A percentile compares a stretch with the other conserved stretches of the same genome.
These are phyloP conservation scores for Colletotrichum cordylinicola DNA, from an alignment of 2,329 filamentous ascomycete genomes.

Conservation along the genomic window DNA sequence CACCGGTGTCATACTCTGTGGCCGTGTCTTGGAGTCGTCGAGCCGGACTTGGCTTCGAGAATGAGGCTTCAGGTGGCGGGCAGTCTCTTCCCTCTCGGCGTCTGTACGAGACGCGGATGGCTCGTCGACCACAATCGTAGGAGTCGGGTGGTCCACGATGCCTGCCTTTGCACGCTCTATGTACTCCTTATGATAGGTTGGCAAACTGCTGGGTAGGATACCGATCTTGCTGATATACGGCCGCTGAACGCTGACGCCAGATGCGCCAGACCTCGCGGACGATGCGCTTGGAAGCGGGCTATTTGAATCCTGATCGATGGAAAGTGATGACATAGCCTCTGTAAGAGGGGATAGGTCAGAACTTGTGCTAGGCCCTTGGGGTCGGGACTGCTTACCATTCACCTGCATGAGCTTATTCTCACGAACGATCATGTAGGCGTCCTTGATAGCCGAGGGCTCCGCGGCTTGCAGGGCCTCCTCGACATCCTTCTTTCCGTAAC, in stretches of 20 bases:
- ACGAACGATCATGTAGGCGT: constrained; percentile 96
- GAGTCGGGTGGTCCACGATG: constrained; percentile 46
- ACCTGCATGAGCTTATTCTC: constrained; percentile 98
- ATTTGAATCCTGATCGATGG: constrained; percentile 38
- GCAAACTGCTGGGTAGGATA: constrained; percentile 88
- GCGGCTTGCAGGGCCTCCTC: constrained; percentile 90
- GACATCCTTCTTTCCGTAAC: constrained; percentile 93
- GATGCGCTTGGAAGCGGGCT: constrained; percentile 61
- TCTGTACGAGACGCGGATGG: constrained; percentile 59
- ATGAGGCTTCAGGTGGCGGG: constrained; percentile 84
- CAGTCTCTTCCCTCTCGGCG: constrained; percentile 82
- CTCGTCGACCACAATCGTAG: constrained; percentile 53
- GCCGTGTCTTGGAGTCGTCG: constrained; percentile 66
- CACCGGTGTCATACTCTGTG: constrained; percentile 68
- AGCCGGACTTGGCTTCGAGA: constrained; percentile 73
- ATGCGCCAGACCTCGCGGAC: constrained; percentile 59
- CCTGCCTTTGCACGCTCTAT: constrained; percentile 75
- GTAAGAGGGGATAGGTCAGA: constrained; percentile 8
- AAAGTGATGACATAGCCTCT: constrained; percentile 31
- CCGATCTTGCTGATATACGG: constrained; percentile 84
- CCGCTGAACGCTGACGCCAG: constrained; percentile 54
- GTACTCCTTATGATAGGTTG: constrained; percentile 88
- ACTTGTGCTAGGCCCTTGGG: neutral
- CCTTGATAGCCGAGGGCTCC: constrained; percentile 97
- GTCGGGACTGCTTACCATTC: constrained; percentile 71